These are phyloP conservation scores for Symbiodinium pilosum DNA, from an alignment of 73 alveolate species.

Conservation along the genomic window DNA sequence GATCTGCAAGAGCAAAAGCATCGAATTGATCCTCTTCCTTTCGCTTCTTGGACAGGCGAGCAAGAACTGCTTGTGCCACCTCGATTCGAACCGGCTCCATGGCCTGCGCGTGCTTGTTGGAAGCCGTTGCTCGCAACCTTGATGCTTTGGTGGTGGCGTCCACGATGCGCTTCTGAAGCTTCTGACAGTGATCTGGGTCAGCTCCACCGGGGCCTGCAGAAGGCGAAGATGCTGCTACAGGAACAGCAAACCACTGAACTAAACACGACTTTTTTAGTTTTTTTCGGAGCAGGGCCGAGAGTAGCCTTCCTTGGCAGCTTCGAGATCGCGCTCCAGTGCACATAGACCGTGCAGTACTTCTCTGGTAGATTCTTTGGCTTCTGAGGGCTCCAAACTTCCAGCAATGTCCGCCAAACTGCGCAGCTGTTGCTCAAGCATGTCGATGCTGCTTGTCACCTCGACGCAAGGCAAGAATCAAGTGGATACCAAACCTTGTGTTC, in stretches of 20 bases:
- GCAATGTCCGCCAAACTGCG: constrained; percentile 83
- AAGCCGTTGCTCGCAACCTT: constrained; percentile 83
- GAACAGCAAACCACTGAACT: background rate
- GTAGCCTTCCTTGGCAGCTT: constrained; percentile 65
- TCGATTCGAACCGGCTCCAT: constrained; percentile 64
- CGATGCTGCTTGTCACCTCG: constrained; percentile 54
- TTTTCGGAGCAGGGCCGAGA: too few species aligned
- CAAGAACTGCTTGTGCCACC: constrained; percentile 74
- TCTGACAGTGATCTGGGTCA: constrained; percentile 72
- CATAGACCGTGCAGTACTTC: constrained; percentile 34
- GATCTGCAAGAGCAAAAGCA: constrained; percentile 57
- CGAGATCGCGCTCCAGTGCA: constrained; percentile 55
- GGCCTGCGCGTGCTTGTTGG: constrained; percentile 81
- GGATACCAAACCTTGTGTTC: background rate
- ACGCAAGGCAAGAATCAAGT: too few species aligned
- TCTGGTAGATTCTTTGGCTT: constrained; percentile 73
- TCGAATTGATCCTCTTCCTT: constrained; percentile 32
- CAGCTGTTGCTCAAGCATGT: constrained; percentile 64
- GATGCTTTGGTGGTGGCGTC: constrained; percentile 85
- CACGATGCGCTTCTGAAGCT: constrained; percentile 36
- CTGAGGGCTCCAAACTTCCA: constrained; percentile 75
- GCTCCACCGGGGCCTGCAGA: constrained; percentile 86
- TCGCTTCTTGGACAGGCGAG: constrained; percentile 55
- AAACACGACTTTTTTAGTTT: too few species aligned
- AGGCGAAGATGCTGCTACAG: background rate